Base-by-base conservation (phyloP, 148 eudicot species). In the Vaccinium darrowii region DNA sequence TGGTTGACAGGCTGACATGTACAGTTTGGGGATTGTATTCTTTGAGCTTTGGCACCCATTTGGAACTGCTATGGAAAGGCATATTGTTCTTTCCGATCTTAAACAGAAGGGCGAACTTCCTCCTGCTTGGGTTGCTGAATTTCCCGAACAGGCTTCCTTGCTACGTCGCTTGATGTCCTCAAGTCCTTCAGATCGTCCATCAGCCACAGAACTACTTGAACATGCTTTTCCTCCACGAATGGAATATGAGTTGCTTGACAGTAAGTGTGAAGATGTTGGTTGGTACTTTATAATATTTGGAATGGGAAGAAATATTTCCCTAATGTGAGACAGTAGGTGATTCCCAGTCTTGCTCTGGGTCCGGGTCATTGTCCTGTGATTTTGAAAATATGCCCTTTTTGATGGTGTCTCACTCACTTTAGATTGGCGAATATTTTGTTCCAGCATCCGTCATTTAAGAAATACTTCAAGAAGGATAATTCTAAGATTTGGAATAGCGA, bases 1-100 rank as follows among this genome's bases (percentile, higher is more conserved):
- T 72, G 84, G 74, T 65, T 84, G 33, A 69, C 90, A 97, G 99
- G 98, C 96, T 80, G 99, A 97, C 88, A 97, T 95, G 98, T 95
- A 95, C 87, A 97, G 99, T 88, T 84, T 97, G 77, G 99, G 98
- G 84, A 84, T 97, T 78, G 95, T 97, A 19, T 97, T 97, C 86
- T 92, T 97, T 88, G 99, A 97, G 91, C 87, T 97, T 77, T 97
- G 98, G 96, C 96, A 91, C 85, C 99, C 99, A 75, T 97, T 97
- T 82, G 94, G 92, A 80, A 95, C 99, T 23, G 98, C 95, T 78
- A 97, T 95, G 99, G 99, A 97, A 88, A 91, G 99, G 89, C 92
- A 95, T 85, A 85, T 93, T 81, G 91, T 95, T 81, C 95, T 97
- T 80, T 95, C 95, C 49, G 98, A 95, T 86, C 90, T 97, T 76